phyloP scores from a whole-genome alignment of 2,329 filamentous ascomycete species.

The Talaromyces sp. region DNA sequence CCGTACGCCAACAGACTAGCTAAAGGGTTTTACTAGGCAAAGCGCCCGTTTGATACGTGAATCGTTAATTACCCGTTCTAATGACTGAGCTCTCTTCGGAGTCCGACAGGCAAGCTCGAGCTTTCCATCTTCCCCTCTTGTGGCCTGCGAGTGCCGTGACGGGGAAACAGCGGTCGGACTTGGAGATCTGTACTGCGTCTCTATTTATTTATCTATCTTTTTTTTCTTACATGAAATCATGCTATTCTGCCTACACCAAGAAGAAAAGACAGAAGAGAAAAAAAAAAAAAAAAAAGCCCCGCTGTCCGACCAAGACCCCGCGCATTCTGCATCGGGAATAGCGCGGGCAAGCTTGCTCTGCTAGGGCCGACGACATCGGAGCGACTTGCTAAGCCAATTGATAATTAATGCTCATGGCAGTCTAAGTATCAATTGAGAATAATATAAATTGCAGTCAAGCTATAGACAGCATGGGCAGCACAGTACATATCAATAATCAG shows the following conservation, averaged over 20 bases:
- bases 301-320: conserved; percentile 11
- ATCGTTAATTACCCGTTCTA: neutral
- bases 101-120: neutral
- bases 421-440: neutral
- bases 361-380: conserved; percentile 11
- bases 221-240: neutral
- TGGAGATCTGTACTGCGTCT: neutral
- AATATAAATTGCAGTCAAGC: neutral
- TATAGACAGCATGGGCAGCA: neutral
- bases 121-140: neutral
- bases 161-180: neutral
- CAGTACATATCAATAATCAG: neutral
- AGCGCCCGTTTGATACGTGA: neutral
- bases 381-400: neutral
- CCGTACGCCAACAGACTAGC: neutral
- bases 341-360: neutral
- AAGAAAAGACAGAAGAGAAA: neutral
- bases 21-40: neutral
- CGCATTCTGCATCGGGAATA: conserved; percentile 9
- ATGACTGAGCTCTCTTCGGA: neutral
- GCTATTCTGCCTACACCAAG: neutral
- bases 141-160: neutral
- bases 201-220: conserved; percentile 3
- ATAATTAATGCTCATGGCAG: neutral
- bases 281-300: conserved; percentile 5